Evolutionary conservation across 106 monocot genomes (phyloP).

Genomic region (Apostasia shenzhenica): DNA sequence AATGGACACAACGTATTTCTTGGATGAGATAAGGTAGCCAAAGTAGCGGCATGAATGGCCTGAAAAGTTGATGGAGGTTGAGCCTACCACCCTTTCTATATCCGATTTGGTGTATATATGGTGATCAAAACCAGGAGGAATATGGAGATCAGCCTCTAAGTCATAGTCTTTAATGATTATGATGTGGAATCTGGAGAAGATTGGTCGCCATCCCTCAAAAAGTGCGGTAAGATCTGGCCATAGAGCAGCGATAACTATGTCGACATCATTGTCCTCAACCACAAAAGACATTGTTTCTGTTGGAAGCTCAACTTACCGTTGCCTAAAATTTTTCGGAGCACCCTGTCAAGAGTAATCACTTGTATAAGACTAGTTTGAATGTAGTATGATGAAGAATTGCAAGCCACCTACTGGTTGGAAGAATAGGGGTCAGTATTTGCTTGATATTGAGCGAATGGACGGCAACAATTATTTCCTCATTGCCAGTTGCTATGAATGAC

Average conservation of each 20-base stretch:
- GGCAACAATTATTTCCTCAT: slow-evolving; percentile 59
- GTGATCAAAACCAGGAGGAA: slow-evolving; percentile 71
- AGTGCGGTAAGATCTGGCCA: slow-evolving; percentile 57
- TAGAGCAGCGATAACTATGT: slow-evolving; percentile 73
- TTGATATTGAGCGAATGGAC: slow-evolving; percentile 68
- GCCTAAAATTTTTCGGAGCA: slow-evolving; percentile 77
- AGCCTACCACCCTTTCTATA: slow-evolving; percentile 31
- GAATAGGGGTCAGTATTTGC: slow-evolving; percentile 54
- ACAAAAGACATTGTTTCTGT: slow-evolving; percentile 39
- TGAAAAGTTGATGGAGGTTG: slow-evolving; percentile 57
- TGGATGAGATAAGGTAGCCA: slow-evolving; percentile 78
- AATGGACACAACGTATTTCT: slow-evolving; percentile 71
- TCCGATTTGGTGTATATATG: slow-evolving; percentile 71
- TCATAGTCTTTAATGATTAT: slow-evolving; percentile 76
- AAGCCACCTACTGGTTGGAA: slow-evolving; percentile 72
- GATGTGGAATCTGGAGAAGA: slow-evolving; percentile 67
- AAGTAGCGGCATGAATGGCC: slow-evolving; percentile 84
- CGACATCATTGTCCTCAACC: slow-evolving; percentile 58
- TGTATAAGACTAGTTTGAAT: not conserved
- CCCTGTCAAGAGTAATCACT: slow-evolving; percentile 29
- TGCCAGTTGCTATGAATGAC: slow-evolving; percentile 66
- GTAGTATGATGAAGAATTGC: not conserved
- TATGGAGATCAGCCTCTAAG: slow-evolving; percentile 49
- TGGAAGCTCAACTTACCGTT: not conserved
- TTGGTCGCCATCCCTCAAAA: slow-evolving; percentile 60